Evolutionary conservation across 495 filamentous ascomycete species (phyloP).

Genomic region (Lineolata rhizophorae): DNA sequence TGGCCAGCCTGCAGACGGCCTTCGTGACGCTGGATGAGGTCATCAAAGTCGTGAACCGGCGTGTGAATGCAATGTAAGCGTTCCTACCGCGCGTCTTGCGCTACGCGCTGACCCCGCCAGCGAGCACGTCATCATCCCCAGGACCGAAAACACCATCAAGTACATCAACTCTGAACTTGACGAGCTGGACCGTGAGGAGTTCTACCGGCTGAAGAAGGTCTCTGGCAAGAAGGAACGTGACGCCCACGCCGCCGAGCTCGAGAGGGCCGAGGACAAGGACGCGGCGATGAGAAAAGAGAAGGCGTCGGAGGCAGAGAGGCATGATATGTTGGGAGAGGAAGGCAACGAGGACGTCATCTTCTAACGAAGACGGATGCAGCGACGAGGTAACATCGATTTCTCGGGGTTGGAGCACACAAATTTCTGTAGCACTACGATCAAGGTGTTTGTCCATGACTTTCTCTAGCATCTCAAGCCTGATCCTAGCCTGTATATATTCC

Average conservation of each 20-base stretch:
- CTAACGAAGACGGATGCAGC: slow-evolving; percentile 25
- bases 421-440: too few species aligned
- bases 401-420: too few species aligned
- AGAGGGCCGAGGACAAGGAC: slow-evolving; percentile 20
- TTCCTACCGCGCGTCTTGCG: slow-evolving; percentile 2
- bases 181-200: slow-evolving; percentile 94
- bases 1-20: slow-evolving; percentile 91
- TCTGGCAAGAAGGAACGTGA: slow-evolving; percentile 88
- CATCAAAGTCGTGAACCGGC: slow-evolving; percentile 95
- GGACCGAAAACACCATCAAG: slow-evolving; percentile 97
- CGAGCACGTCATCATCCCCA: slow-evolving; percentile 94
- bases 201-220: slow-evolving; percentile 95
- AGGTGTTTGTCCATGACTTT: too few species aligned
- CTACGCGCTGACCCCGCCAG: slow-evolving; percentile 11
- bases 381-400: too few species aligned
- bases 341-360: slow-evolving; percentile 95
- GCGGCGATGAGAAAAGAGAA: slow-evolving; percentile 15
- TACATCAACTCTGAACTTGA: slow-evolving; percentile 99
- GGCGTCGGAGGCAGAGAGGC: slow-evolving; percentile 20
- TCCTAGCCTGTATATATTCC: neutral
- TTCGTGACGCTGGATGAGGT: slow-evolving; percentile 97
- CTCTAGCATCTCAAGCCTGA: too few species aligned
- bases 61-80: slow-evolving; percentile 90
- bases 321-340: slow-evolving; percentile 59
- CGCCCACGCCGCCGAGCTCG: slow-evolving; percentile 40